Evolutionary conservation across 164 flowering plant species (phyloP).

Genomic region (Chimonanthus praecox): DNA sequence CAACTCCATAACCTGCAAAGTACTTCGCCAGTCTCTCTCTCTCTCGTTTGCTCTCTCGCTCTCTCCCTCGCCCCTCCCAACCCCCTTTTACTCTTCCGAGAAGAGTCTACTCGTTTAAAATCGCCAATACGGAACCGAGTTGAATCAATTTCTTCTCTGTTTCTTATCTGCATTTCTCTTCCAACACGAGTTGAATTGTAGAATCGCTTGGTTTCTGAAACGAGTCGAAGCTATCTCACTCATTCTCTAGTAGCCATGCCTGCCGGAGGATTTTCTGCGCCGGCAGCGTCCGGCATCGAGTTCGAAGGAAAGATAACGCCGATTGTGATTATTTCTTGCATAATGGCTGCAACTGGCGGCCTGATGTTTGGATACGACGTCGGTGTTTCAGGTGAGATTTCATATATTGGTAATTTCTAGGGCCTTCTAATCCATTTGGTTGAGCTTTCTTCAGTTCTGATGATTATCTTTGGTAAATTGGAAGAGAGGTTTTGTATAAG

Average conservation of each 20-base stretch:
- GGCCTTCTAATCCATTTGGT: not conserved
- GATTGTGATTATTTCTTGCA: conserved; percentile 84
- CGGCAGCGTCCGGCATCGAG: conserved; percentile 37
- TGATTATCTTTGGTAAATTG: not conserved
- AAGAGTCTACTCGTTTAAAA: too few relatives aligned
- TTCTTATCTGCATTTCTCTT: too few relatives aligned
- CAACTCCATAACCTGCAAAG: not conserved
- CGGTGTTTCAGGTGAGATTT: conserved; percentile 73
- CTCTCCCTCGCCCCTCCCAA: not conserved
- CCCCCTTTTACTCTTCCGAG: not conserved
- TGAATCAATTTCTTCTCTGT: not conserved
- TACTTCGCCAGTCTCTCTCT: not conserved
- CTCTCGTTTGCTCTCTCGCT: not conserved
- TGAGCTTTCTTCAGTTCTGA: not conserved
- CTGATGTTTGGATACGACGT: conserved; percentile 98
- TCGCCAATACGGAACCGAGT: not conserved
- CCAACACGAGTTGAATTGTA: too few relatives aligned
- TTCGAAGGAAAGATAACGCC: conserved; percentile 92
- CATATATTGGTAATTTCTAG: not conserved
- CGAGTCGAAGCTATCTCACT: not conserved
- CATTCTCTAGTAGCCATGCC: conserved; percentile 16
- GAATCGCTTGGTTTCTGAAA: not conserved
- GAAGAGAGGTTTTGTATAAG: too few relatives aligned
- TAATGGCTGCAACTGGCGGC: conserved; percentile 97
- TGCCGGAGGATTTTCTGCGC: conserved; percentile 53